phyloP scores from a whole-genome alignment of 1,139 yeast genomes.

The Eremothecium sinecaudum region DNA sequence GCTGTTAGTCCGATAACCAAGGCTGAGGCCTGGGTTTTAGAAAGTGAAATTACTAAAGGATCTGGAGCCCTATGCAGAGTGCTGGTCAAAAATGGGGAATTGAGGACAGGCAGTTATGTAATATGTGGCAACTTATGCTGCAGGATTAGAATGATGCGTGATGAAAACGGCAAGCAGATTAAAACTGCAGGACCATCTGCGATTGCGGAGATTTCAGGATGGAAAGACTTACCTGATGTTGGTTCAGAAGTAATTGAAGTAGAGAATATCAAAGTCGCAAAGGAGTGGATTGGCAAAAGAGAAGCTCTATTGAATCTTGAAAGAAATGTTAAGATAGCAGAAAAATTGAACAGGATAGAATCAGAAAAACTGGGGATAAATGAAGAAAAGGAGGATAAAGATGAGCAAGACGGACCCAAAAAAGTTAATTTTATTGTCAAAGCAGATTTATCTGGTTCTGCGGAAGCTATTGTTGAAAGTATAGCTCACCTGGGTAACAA shows the following conservation, averaged over 20 bases:
- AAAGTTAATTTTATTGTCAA: constrained; percentile 62
- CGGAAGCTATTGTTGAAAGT: constrained; percentile 63
- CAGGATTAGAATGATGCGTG: constrained; percentile 72
- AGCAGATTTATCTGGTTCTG: constrained; percentile 77
- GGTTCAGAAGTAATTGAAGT: constrained; percentile 84
- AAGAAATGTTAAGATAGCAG: constrained; percentile 58
- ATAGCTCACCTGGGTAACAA: constrained; percentile 76
- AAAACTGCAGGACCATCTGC: constrained; percentile 76
- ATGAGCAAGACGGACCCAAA: constrained; percentile 20
- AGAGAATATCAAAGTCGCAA: constrained; percentile 61
- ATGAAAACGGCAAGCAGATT: constrained; percentile 59
- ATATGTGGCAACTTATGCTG: constrained; percentile 86
- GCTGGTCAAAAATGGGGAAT: constrained; percentile 67
- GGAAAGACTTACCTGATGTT: constrained; percentile 89
- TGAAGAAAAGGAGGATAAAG: constrained; percentile 24
- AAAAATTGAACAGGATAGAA: constrained; percentile 54
- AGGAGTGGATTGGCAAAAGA: constrained; percentile 62
- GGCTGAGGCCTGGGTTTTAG: constrained; percentile 86
- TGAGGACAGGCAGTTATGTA: constrained; percentile 58
- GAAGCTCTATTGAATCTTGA: constrained; percentile 46
- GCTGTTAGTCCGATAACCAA: constrained; percentile 42
- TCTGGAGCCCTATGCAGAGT: constrained; percentile 83
- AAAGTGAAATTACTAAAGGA: constrained; percentile 74
- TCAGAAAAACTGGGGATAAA: constrained; percentile 36
- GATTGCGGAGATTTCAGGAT: constrained; percentile 87